Base-by-base conservation (phyloP, 2,329 filamentous ascomycete species). In the Clarireedia sp. region DNA sequence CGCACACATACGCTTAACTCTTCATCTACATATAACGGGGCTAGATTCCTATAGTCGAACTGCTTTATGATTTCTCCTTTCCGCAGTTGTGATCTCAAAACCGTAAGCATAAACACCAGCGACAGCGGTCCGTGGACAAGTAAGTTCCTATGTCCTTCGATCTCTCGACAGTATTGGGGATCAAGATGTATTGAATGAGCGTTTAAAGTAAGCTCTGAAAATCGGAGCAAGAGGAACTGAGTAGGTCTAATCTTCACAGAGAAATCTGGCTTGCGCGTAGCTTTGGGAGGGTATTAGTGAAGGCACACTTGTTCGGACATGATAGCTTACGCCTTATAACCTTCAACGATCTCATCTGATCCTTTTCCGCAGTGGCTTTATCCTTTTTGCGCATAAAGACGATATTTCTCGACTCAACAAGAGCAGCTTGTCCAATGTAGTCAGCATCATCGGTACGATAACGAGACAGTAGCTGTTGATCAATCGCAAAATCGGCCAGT, bases 101-200 rank as follows among this genome's bases (percentile, higher is more conserved):
- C 76, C 16, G 82, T 80, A 37, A 95, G 75, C 76, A 96, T 83
- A 5, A 97, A 74, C 0, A 86, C 85, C 41, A 95, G 77, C 1
- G 82, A 83, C 53, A 99, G 74, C 0, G 94, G 92, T 0, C 94
- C 94, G 66, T 97, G 94, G 54, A 97, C 88, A 16, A 97, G 78
- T 24, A 90, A 75, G 58, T 84, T 80, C 5, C 78, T 78, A 68
- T 95, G 85, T 10, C 87, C 87, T 70, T 97, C 94, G 12, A 84
- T 74, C 12, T 80, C 74, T 40, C 78, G 78, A 51, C 83, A 84
- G 71, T 89, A 95, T 44, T 77, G 67, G 1, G 78, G 79, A 69
- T 96, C 88, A 21, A 95, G 77, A 72, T 99, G 94, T 63, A 99
- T 96, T 16, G 80, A 77, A 71, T 99, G 94, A 1, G 90, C 89